phyloP scores from a whole-genome alignment of 2,329 filamentous ascomycete genomes.

The Talaromyces sp. region DNA sequence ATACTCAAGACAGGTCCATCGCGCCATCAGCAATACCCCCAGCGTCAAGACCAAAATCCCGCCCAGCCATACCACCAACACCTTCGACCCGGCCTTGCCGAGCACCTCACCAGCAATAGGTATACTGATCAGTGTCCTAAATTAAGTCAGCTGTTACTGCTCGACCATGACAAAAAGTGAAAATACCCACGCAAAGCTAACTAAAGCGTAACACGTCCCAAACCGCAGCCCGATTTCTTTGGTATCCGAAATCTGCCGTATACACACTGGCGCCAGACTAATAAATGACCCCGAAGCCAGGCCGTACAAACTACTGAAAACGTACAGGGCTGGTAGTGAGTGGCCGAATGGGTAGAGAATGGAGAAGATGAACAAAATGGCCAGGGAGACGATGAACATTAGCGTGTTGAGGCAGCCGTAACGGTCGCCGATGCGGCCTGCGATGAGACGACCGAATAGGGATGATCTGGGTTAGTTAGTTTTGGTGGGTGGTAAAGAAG shows the following conservation, averaged over 20 bases:
- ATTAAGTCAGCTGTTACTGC: not conserved
- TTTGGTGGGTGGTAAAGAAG: not conserved
- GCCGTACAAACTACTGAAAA: constrained; percentile 42
- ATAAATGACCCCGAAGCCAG: constrained; percentile 45
- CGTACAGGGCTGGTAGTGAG: constrained; percentile 33
- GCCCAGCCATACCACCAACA: constrained; percentile 43
- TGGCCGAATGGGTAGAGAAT: constrained; percentile 44
- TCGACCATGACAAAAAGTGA: not conserved
- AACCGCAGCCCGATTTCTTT: constrained; percentile 45
- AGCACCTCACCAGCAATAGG: constrained; percentile 47
- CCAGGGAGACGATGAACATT: constrained; percentile 28
- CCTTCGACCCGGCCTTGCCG: constrained; percentile 39
- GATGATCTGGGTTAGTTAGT: constrained; percentile 23
- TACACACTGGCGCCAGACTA: constrained; percentile 40
- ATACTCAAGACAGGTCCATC: constrained; percentile 36
- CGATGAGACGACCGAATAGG: constrained; percentile 40
- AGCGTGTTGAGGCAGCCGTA: constrained; percentile 46
- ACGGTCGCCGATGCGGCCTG: constrained; percentile 40
- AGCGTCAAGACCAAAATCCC: constrained; percentile 36
- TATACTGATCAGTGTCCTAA: constrained; percentile 40
- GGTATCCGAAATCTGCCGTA: constrained; percentile 43
- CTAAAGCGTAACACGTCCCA: constrained; percentile 47
- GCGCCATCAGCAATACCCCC: constrained; percentile 26
- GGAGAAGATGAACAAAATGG: constrained; percentile 34
- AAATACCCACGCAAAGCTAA: constrained; percentile 37